Evolutionary conservation across 495 filamentous ascomycete genomes (phyloP).

Genomic region (Cladorrhinum samala): DNA sequence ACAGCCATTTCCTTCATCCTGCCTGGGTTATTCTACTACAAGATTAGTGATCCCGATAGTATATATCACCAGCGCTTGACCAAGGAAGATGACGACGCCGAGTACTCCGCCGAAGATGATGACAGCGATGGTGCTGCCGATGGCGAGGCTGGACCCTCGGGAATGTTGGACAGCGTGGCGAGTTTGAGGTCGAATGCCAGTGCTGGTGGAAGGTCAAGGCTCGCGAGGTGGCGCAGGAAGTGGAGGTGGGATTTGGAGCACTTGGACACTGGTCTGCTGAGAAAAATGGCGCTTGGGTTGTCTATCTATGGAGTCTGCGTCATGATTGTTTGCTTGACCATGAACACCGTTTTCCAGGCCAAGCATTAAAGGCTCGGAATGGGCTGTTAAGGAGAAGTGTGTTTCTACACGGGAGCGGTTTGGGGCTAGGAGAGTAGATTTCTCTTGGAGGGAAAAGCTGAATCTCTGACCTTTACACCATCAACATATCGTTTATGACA

Average conservation of each 20-base stretch:
- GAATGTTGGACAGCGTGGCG: constrained; percentile 41
- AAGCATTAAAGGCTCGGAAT: no score
- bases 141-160: constrained; percentile 24
- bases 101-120: constrained; percentile 39
- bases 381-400: background rate
- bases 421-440: no score
- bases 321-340: constrained; percentile 81
- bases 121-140: constrained; percentile 37
- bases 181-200: constrained; percentile 41
- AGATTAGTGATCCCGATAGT: constrained; percentile 83
- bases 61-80: constrained; percentile 73
- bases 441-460: no score
- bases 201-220: constrained; percentile 22
- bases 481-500: no score
- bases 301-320: constrained; percentile 79
- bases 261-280: constrained; percentile 49
- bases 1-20: constrained; percentile 96
- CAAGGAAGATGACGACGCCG: constrained; percentile 79
- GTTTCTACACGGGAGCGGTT: no score
- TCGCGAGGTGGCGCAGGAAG: constrained; percentile 25
- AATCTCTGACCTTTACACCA: no score
- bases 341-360: constrained; percentile 50
- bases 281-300: constrained; percentile 67
- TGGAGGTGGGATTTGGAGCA: constrained; percentile 48
- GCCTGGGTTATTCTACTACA: constrained; percentile 95